These are phyloP conservation scores for Globisporangium cederbergense DNA, from an alignment of 352 stramenopile genomes.

Conservation along the genomic window DNA sequence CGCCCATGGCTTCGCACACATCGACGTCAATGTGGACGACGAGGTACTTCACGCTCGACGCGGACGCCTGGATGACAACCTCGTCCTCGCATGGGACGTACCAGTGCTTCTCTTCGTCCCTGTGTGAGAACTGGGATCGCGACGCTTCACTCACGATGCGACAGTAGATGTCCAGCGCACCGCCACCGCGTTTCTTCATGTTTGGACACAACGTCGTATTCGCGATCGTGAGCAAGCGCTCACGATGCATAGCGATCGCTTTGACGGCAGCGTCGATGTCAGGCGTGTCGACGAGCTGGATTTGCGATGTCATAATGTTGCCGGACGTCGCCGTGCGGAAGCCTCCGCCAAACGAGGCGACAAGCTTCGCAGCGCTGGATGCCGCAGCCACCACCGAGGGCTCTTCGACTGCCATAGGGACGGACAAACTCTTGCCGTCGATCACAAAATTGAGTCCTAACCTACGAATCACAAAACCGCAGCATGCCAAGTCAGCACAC, in stretches of 20 bases:
- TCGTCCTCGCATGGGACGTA: constrained; percentile 61
- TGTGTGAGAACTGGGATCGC: constrained; percentile 16
- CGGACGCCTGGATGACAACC: constrained; percentile 40
- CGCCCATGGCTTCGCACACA: constrained; percentile 87
- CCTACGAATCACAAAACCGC: constrained; percentile 12
- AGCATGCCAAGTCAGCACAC: background rate
- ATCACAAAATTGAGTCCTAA: constrained; percentile 86
- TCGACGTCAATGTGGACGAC: constrained; percentile 88
- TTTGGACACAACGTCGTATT: constrained; percentile 79
- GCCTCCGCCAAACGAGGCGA: constrained; percentile 63
- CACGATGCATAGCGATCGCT: constrained; percentile 47
- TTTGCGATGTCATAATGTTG: constrained; percentile 88
- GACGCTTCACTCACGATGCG: constrained; percentile 62
- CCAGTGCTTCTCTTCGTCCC: constrained; percentile 34
- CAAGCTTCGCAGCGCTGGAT: constrained; percentile 80
- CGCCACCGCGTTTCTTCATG: constrained; percentile 85
- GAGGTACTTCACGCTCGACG: constrained; percentile 36
- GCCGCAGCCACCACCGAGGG: constrained; percentile 82
- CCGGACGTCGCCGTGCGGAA: constrained; percentile 71
- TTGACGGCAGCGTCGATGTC: constrained; percentile 53
- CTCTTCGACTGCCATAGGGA: constrained; percentile 86
- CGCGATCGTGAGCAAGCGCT: constrained; percentile 58
- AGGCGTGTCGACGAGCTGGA: constrained; percentile 74
- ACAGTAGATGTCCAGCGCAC: constrained; percentile 76
- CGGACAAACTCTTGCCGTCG: constrained; percentile 69